Conservation (phyloP, 2,329 filamentous ascomycete species). For the Fusarium chlamydosporum region DNA sequence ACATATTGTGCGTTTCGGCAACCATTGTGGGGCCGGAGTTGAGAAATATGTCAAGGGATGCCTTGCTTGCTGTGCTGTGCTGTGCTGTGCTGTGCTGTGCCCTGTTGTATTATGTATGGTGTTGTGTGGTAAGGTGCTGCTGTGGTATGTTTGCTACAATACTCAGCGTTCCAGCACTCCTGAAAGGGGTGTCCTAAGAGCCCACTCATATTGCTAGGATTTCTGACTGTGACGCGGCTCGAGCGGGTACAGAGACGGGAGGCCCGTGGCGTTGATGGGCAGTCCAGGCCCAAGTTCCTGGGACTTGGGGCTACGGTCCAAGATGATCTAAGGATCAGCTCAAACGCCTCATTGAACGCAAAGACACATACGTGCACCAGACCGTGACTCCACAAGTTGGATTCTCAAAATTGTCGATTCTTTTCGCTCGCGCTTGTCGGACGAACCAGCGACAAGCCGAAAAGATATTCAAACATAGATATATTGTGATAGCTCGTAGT, state of each 20-base stretch:
- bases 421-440: conserved; percentile 13
- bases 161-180: conserved; percentile 23
- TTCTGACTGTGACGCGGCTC: conserved; percentile 44
- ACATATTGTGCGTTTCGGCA: conserved; percentile 35
- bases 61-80: conserved; percentile 30
- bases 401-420: conserved; percentile 1
- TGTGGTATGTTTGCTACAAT: conserved; percentile 30
- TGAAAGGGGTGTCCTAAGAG: conserved; percentile 32
- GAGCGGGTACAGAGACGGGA: conserved; percentile 48
- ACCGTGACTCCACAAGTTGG: conserved; percentile 12
- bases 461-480: conserved; percentile 20
- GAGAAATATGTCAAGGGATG: conserved; percentile 31
- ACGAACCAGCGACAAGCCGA: conserved; percentile 19
- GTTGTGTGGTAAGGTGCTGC: conserved; percentile 9
- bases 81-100: conserved; percentile 11
- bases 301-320: conserved; percentile 38
- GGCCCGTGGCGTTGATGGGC: conserved; percentile 47
- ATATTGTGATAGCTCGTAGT: conserved; percentile 21
- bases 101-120: conserved; percentile 9
- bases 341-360: conserved; percentile 32
- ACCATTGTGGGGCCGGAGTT: conserved; percentile 39
- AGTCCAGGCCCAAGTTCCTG: conserved; percentile 50
- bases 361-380: conserved; percentile 15
- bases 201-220: conserved; percentile 32
- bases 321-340: conserved; percentile 25